These are phyloP conservation scores for Hyphopichia homilentoma DNA, from an alignment of 805 yeast genomes.

Conservation along the genomic window DNA sequence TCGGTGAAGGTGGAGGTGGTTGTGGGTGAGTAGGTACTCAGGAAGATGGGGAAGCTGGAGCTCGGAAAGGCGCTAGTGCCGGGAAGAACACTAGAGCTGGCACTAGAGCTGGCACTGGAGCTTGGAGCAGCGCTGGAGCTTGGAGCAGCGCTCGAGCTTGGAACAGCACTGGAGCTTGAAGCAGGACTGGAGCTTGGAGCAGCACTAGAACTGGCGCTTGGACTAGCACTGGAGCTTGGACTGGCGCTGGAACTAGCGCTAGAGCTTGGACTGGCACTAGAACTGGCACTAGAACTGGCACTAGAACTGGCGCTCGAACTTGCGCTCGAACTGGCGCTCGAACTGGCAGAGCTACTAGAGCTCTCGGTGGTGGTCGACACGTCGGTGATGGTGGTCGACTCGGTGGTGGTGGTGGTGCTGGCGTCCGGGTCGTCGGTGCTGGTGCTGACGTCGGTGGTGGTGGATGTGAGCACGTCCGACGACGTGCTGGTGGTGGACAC, in stretches of 20 bases:
- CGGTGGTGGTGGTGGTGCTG: constrained; percentile 4
- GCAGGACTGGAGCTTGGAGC: constrained; percentile 3
- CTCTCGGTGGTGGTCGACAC: background rate
- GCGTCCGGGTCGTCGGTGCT: constrained; percentile 1
- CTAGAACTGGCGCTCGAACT: constrained; percentile 1
- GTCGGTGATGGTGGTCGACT: constrained; percentile 1
- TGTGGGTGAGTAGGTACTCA: too few relatives aligned
- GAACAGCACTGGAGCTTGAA: constrained; percentile 1
- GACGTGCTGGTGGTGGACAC: constrained; percentile 1
- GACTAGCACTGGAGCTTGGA: constrained; percentile 1
- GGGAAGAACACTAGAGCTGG: too few relatives aligned
- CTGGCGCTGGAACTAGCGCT: too few relatives aligned
- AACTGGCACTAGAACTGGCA: constrained; percentile 2
- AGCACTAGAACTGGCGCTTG: constrained; percentile 1
- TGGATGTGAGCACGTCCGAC: constrained; percentile 2
- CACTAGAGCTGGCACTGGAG: too few relatives aligned
- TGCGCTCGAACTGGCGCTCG: background rate
- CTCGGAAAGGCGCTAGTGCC: too few relatives aligned
- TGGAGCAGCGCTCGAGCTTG: too few relatives aligned
- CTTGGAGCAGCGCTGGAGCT: too few relatives aligned
- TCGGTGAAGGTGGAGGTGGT: too few relatives aligned
- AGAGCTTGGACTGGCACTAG: constrained; percentile 1
- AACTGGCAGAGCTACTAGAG: constrained; percentile 1
- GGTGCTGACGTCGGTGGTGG: too few relatives aligned
- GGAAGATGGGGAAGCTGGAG: too few relatives aligned